Percentiles rank a stretch among this genome's conserved stretches.
Evolutionary conservation across 305 asterid species (phyloP).

Genomic region (Fraxinus latifolia): DNA sequence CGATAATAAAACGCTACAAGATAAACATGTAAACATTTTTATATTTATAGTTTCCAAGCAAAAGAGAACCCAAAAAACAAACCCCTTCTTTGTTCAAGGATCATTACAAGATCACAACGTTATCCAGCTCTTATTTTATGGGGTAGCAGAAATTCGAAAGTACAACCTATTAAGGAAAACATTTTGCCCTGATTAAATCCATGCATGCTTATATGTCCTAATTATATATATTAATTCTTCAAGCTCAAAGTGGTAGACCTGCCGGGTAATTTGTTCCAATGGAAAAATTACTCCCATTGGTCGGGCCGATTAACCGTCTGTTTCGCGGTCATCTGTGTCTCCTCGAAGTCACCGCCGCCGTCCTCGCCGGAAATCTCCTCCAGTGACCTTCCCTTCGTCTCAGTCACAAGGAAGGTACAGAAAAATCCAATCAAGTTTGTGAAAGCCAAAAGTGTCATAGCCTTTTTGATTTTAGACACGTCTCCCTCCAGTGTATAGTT

Average conservation of each 20-base stretch:
- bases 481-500: conserved; percentile 49
- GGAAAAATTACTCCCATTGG: conserved; percentile 32
- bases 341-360: conserved; percentile 11
- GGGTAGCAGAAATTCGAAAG: neutral
- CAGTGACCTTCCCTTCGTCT: conserved; percentile 54
- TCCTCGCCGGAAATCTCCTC: conserved; percentile 65
- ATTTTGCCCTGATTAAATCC: neutral
- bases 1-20: neutral
- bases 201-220: neutral
- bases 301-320: conserved; percentile 22
- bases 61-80: neutral
- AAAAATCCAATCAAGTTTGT: conserved; percentile 56
- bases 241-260: neutral
- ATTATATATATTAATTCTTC: neutral
- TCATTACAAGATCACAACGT: neutral
- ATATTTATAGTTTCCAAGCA: neutral
- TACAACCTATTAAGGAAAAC: neutral
- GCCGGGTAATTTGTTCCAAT: conserved; percentile 1
- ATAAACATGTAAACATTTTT: neutral
- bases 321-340: conserved; percentile 23
- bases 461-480: conserved; percentile 33
- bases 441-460: conserved; percentile 43
- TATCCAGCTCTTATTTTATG: neutral
- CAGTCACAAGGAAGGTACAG: conserved; percentile 53
- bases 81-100: neutral